phyloP scores from a whole-genome alignment of 352 stramenopile species.

The Pythium brassicae region DNA sequence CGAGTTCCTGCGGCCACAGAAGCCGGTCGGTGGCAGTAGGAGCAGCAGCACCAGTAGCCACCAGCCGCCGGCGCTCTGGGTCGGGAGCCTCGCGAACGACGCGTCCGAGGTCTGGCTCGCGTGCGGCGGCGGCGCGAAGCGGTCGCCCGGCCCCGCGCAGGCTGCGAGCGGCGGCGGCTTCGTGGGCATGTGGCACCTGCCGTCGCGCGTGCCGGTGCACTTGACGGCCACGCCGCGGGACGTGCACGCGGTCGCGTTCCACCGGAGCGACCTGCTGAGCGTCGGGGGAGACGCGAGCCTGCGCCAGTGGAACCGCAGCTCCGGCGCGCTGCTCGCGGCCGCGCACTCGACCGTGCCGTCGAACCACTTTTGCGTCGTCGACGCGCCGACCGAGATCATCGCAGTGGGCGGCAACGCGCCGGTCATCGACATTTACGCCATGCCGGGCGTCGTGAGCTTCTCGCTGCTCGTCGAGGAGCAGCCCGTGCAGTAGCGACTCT shows the following conservation, averaged over 20 bases:
- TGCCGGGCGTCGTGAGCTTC: conserved; percentile 81
- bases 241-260: conserved; percentile 67
- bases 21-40: neutral
- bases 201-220: conserved; percentile 65
- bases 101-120: conserved; percentile 72
- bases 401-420: conserved; percentile 53
- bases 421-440: conserved; percentile 72
- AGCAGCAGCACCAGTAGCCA: conserved; percentile 8
- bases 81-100: conserved; percentile 58
- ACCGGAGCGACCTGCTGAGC: conserved; percentile 66
- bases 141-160: conserved; percentile 18
- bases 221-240: conserved; percentile 54
- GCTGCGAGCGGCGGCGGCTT: conserved; percentile 35
- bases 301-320: conserved; percentile 77
- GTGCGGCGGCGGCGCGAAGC: conserved; percentile 43
- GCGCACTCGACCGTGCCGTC: conserved; percentile 50
- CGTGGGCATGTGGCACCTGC: conserved; percentile 74
- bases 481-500: neutral
- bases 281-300: conserved; percentile 63
- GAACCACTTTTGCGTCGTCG: conserved; percentile 67
- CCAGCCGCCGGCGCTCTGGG: conserved; percentile 29
- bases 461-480: conserved; percentile 46
- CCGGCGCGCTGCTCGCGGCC: conserved; percentile 47
- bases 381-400: conserved; percentile 57
- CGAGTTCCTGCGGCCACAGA: conserved; percentile 47